Evolutionary conservation across 352 stramenopile genomes (phyloP).

Genomic region (Phytophthora cryptogea): DNA sequence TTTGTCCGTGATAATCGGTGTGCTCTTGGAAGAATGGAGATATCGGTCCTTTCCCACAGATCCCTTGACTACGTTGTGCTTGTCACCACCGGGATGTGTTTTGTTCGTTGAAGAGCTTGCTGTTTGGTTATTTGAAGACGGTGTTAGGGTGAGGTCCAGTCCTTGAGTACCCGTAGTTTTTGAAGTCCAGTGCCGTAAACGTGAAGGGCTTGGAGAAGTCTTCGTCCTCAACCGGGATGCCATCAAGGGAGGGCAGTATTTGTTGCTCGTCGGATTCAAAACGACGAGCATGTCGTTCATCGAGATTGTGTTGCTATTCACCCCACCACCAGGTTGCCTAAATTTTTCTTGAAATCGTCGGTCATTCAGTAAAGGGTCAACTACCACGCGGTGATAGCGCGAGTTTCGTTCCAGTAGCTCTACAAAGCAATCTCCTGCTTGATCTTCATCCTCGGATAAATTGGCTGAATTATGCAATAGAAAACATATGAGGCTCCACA

Average conservation of each 20-base stretch:
- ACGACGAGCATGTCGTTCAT: constrained; percentile 41
- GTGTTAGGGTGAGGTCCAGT: neutral
- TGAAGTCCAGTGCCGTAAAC: neutral
- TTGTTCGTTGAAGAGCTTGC: neutral
- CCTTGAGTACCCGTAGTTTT: constrained; percentile 1
- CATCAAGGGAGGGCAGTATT: constrained; percentile 58
- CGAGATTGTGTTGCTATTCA: constrained; percentile 38
- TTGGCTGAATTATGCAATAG: constrained; percentile 1
- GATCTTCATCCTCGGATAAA: constrained; percentile 32
- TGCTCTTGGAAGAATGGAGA: constrained; percentile 20
- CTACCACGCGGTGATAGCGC: constrained; percentile 51
- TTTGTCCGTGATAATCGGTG: constrained; percentile 17
- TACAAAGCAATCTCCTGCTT: constrained; percentile 52
- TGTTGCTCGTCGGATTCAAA: constrained; percentile 53
- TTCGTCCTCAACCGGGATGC: constrained; percentile 47
- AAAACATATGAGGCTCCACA: neutral
- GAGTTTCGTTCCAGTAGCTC: constrained; percentile 63
- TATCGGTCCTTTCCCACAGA: constrained; percentile 2
- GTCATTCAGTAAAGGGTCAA: constrained; percentile 63
- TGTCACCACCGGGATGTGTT: neutral
- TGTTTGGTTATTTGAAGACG: constrained; percentile 12
- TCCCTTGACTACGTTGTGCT: neutral
- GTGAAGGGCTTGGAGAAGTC: neutral
- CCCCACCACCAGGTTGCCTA: constrained; percentile 26
- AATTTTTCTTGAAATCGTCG: constrained; percentile 69